Evolutionary conservation across 305 asterid genomes (phyloP).

Genomic region (Fraxinus sp.): DNA sequence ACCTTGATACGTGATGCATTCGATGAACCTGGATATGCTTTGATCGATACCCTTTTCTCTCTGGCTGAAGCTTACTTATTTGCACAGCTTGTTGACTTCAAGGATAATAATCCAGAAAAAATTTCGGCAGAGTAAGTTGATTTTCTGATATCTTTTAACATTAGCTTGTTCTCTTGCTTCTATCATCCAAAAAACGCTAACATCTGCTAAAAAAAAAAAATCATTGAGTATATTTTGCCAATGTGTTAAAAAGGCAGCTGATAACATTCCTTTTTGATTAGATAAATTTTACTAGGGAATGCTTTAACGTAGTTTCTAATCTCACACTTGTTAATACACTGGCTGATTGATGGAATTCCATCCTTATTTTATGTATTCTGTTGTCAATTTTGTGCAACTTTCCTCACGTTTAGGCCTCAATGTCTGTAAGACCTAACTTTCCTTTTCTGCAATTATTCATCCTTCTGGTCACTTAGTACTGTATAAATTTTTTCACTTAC

Average conservation of each 20-base stretch:
- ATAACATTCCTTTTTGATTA: not conserved
- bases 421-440: not conserved
- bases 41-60: constrained; percentile 90
- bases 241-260: not conserved
- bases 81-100: constrained; percentile 95
- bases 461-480: not conserved
- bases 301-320: no score
- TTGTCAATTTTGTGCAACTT: not conserved
- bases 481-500: not conserved
- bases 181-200: not conserved
- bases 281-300: not conserved
- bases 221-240: not conserved
- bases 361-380: not conserved
- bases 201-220: not conserved
- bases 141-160: not conserved
- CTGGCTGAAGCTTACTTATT: constrained; percentile 93
- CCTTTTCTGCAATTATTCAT: not conserved
- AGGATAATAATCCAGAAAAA: constrained; percentile 83
- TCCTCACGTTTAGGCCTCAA: not conserved
- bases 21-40: constrained; percentile 93
- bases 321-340: not conserved
- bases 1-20: constrained; percentile 78
- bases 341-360: not conserved
- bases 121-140: constrained; percentile 74
- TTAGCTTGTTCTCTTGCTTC: constrained; percentile 19